Percentiles rank a stretch among this genome's conserved stretches.
Conservation (phyloP, 768 basidiomycete species). For the Agrocybe praecox region DNA sequence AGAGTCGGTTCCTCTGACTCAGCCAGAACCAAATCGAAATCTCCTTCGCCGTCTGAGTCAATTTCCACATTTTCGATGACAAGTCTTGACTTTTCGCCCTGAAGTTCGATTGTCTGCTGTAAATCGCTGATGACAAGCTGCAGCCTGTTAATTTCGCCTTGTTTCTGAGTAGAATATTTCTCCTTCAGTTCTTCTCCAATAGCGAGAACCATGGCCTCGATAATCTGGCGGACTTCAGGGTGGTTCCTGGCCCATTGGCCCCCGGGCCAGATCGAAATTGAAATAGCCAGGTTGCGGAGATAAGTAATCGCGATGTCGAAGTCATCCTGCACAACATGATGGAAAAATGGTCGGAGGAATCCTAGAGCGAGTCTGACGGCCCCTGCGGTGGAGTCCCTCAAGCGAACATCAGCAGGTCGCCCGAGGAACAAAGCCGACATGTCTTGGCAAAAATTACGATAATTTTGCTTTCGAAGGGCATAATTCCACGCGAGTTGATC, state of each 20-base stretch:
- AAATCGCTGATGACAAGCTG: constrained; percentile 52
- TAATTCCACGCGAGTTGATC: constrained; percentile 54
- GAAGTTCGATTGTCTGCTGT: constrained; percentile 20
- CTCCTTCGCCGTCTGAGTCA: constrained; percentile 22
- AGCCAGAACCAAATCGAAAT: constrained; percentile 21
- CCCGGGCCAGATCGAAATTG: constrained; percentile 68
- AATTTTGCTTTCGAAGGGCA: constrained; percentile 58
- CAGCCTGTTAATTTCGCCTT: constrained; percentile 49
- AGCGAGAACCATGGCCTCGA: constrained; percentile 59
- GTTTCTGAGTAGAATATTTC: constrained; percentile 30
- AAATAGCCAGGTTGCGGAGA: constrained; percentile 43
- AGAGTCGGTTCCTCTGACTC: constrained; percentile 26
- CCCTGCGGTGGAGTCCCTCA: constrained; percentile 67
- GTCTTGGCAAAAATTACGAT: constrained; percentile 70
- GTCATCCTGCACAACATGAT: constrained; percentile 43
- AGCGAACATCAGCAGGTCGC: constrained; percentile 53
- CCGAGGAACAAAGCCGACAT: constrained; percentile 65
- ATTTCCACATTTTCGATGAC: constrained; percentile 12
- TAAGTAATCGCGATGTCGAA: constrained; percentile 35
- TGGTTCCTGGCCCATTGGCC: constrained; percentile 70
- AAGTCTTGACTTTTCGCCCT: constrained; percentile 2
- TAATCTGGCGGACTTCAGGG: constrained; percentile 59
- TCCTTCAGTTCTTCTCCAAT: constrained; percentile 68
- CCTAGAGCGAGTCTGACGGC: constrained; percentile 69
- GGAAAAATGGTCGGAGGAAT: constrained; percentile 74